Base-by-base conservation (phyloP, 805 yeast genomes). In the Saccharomycopsis amapae region DNA sequence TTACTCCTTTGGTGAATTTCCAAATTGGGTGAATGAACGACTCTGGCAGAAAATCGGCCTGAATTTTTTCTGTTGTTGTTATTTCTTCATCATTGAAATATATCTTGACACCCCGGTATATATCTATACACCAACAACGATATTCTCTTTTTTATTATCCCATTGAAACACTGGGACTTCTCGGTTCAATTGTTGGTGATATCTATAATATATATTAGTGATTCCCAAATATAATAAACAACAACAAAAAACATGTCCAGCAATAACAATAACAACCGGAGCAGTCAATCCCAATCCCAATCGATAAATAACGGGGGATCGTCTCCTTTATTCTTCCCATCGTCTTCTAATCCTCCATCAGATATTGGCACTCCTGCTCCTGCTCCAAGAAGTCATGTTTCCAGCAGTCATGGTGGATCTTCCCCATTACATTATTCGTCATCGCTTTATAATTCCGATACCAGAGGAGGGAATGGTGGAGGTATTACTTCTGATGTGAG, bases 381-480 rank as follows among this genome's bases (percentile, higher is more conserved):
- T 28, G 56, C 40, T 28, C 40, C 48, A 45, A 40, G 26, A 37
- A 45, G 18, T 33, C 38, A 42, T 10, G 45, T 41, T 25, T 57
- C 60, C 9, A 45, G 49, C 28, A 56, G 53, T 19, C 57, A 48
- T 32, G 63, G 62, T 22, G 67, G 64, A 1, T 68, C 73, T 3
- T 72, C 77, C 2, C 77, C 78, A 17, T 56, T 73, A 37, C 65
- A 60, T 42, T 69, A 69, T 41, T 66, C 75, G 1, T 69, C 70
- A 12, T 63, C 74, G 3, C 30, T 24, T 23, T 23, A 32, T 24
- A 25, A 44, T 20, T 44, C 48, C 7, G 48, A 44, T 32, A 23
- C 10, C 4, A 37, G 49, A 31, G 41, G 22, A 4, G 40, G 35
- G n/a, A 30, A 25, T 10, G 62, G 68, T 9, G 42, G 50, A 5